Conservation (phyloP, 805 yeast species). For the Cyberlindnera misumaiensis region DNA sequence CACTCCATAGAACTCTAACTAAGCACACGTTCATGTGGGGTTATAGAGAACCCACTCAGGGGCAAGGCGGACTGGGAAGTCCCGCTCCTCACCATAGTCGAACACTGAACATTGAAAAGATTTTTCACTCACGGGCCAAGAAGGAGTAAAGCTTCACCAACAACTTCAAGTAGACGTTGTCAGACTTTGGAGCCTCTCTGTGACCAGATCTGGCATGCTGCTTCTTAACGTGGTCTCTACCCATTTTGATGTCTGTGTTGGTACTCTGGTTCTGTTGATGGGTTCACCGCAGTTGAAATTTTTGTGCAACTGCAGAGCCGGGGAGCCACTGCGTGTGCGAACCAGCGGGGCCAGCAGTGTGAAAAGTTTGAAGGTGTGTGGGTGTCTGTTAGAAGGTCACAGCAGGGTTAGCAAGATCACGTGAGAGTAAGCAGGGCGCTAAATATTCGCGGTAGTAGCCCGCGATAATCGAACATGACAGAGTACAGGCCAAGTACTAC, state of each 20-base stretch:
- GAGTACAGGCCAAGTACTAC: no score
- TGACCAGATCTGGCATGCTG: constrained; percentile 94
- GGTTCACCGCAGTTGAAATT: neutral
- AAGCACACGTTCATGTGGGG: no score
- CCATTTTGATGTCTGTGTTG: constrained; percentile 47
- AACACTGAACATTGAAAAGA: constrained; percentile 3
- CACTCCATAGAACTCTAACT: no score
- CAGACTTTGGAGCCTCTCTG: constrained; percentile 99
- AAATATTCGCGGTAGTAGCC: no score
- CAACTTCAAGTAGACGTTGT: constrained; percentile 96
- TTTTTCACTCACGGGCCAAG: constrained; percentile 89
- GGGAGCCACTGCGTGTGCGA: no score
- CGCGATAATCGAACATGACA: no score
- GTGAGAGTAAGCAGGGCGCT: no score
- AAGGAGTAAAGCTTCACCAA: constrained; percentile 97
- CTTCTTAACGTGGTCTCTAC: constrained; percentile 94
- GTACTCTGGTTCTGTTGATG: neutral
- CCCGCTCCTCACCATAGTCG: constrained; percentile 1
- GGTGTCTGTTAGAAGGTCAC: no score
- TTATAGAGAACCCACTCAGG: neutral
- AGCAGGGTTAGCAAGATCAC: no score
- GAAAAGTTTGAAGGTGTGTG: no score
- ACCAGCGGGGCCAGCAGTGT: no score
- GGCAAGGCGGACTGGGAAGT: neutral
- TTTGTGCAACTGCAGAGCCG: neutral